phyloP scores from a whole-genome alignment of 129 eudicot genomes.

The Oenanthe sinensis region DNA sequence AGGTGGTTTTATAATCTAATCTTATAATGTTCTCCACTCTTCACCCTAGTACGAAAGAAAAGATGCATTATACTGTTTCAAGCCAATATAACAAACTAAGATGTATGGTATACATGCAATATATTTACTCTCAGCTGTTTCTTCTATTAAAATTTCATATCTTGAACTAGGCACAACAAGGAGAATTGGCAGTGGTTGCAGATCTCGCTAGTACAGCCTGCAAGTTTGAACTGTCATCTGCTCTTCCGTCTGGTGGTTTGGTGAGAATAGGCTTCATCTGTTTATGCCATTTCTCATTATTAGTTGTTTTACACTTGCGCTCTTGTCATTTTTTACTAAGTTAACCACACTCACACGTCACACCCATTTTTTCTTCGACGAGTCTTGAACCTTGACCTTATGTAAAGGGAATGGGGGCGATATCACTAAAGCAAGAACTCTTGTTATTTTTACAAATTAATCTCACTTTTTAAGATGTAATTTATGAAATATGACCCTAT shows the following conservation, averaged over 20 bases:
- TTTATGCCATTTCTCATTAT: neutral
- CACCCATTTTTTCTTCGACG: neutral
- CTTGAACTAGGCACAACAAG: slow-evolving; percentile 49
- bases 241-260: slow-evolving; percentile 66
- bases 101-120: neutral
- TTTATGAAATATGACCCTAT: no score
- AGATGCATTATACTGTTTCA: neutral
- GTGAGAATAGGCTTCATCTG: slow-evolving; percentile 34
- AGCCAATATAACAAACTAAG: neutral
- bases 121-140: neutral
- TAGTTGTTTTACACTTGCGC: neutral
- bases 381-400: no score
- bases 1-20: neutral
- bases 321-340: neutral
- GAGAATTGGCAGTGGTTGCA: slow-evolving; percentile 72
- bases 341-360: neutral
- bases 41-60: neutral
- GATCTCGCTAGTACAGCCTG: slow-evolving; percentile 74
- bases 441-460: no score
- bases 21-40: neutral
- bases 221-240: slow-evolving; percentile 59
- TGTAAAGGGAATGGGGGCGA: no score
- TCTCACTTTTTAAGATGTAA: no score
- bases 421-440: no score
- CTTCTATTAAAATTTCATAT: slow-evolving; percentile 7